phyloP scores from a whole-genome alignment of 768 basidiomycete genomes.

The Zangia roseola region DNA sequence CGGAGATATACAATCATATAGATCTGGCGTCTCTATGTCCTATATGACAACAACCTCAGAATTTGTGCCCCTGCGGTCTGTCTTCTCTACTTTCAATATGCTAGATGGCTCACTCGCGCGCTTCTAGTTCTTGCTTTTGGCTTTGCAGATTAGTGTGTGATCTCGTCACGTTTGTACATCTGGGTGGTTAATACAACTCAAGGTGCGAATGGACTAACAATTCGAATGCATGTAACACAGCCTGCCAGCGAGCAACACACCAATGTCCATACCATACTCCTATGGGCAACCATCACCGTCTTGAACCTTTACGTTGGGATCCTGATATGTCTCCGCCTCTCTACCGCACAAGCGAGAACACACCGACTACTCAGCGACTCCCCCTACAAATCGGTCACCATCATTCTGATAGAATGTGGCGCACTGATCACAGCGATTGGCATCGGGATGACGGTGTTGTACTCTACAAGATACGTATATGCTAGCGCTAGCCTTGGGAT shows the following conservation, averaged over 20 bases:
- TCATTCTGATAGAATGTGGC: constrained; percentile 22
- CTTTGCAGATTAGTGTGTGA: constrained; percentile 18
- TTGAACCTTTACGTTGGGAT: constrained; percentile 17
- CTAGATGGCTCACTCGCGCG: neutral
- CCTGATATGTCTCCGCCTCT: constrained; percentile 17
- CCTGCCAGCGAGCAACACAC: neutral
- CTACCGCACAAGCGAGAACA: constrained; percentile 6
- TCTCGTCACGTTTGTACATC: neutral
- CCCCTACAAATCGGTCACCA: constrained; percentile 9
- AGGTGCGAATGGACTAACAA: constrained; percentile 6
- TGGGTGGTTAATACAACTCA: neutral
- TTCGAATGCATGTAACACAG: neutral
- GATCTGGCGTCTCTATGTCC: constrained; percentile 26
- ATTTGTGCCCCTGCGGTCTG: constrained; percentile 21
- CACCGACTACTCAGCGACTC: constrained; percentile 1
- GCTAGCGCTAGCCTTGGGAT: constrained; percentile 6
- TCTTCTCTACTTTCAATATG: neutral
- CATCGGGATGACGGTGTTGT: constrained; percentile 11
- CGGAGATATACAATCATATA: neutral
- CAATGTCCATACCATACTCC: neutral
- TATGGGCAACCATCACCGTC: constrained; percentile 12
- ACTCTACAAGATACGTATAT: neutral
- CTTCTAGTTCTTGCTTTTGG: constrained; percentile 18
- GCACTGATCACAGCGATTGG: constrained; percentile 8
- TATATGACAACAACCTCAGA: constrained; percentile 10